Conservation (phyloP, 106 monocot species). For the Dendrobium catenatum region DNA sequence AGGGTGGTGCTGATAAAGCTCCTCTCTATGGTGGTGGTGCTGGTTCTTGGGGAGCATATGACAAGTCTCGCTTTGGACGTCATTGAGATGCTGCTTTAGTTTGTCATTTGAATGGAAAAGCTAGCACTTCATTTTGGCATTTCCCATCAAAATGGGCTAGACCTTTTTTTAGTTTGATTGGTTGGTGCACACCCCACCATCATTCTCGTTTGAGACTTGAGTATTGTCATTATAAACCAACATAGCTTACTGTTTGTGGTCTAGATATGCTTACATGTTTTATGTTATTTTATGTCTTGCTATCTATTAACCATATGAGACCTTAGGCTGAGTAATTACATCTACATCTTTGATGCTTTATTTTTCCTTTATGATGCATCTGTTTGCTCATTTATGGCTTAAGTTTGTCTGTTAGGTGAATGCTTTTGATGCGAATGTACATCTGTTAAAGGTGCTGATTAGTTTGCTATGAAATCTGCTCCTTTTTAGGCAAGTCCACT, state of each 20-base stretch:
- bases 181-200: conserved; percentile 6
- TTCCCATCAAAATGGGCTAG: conserved; percentile 6
- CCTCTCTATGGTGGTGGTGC: conserved; percentile 35
- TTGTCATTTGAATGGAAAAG: neutral
- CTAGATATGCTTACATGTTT: neutral
- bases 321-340: neutral
- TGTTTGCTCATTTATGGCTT: neutral
- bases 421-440: neutral
- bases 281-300: neutral
- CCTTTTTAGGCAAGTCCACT: neutral
- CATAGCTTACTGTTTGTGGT: neutral
- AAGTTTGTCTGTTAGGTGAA: neutral
- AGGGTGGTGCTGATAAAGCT: conserved; percentile 45
- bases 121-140: neutral
- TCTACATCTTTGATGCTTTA: neutral
- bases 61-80: conserved; percentile 37
- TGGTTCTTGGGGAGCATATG: conserved; percentile 55
- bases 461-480: neutral
- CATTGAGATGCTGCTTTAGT: conserved; percentile 20
- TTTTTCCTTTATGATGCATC: too few relatives aligned
- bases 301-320: neutral
- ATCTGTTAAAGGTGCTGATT: neutral
- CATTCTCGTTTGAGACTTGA: neutral
- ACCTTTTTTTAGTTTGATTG: conserved; percentile 2
- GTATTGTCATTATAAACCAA: neutral